A percentile compares a stretch with the other conserved stretches of the same genome.
Evolutionary conservation across 176 grass and related monocot species (phyloP).

Genomic region (Ensete ventricosum): DNA sequence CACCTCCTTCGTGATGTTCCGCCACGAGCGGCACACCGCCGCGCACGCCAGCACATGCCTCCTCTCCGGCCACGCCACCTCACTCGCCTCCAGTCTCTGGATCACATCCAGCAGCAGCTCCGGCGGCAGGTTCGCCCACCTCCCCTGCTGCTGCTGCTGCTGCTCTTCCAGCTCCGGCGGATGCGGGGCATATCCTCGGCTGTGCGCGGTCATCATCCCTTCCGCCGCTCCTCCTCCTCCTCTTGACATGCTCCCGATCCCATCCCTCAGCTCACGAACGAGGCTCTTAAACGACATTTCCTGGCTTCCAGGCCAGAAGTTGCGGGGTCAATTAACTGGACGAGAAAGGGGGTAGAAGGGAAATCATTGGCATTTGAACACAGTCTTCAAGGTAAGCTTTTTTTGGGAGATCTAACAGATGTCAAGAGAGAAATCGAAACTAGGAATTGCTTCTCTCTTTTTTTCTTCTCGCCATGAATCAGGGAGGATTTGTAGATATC

Average conservation of each 20-base stretch:
- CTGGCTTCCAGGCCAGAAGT: too few species aligned
- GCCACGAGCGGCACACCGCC: conserved; percentile 89
- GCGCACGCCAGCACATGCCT: conserved; percentile 73
- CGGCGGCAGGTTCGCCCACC: conserved; percentile 85
- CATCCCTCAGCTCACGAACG: conserved; percentile 71
- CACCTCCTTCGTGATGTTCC: conserved; percentile 79
- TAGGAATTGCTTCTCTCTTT: not conserved
- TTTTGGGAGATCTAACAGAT: not conserved
- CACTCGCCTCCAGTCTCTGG: conserved; percentile 76
- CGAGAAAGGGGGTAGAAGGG: not conserved
- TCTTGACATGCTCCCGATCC: conserved; percentile 78
- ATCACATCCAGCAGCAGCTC: conserved; percentile 94
- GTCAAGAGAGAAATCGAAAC: not conserved
- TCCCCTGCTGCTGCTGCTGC: conserved; percentile 36
- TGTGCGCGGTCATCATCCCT: conserved; percentile 27
- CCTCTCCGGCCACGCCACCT: conserved; percentile 75
- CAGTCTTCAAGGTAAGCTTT: too few species aligned
- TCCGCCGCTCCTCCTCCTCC: conserved; percentile 23
- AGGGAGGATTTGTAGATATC: not conserved
- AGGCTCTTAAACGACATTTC: conserved; percentile 87
- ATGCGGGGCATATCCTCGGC: conserved; percentile 37
- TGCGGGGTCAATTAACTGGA: too few species aligned
- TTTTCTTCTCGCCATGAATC: not conserved
- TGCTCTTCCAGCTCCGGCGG: conserved; percentile 23
- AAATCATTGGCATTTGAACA: not conserved